phyloP scores from a whole-genome alignment of 2,329 filamentous ascomycete species.

The Neonectria sp. region DNA sequence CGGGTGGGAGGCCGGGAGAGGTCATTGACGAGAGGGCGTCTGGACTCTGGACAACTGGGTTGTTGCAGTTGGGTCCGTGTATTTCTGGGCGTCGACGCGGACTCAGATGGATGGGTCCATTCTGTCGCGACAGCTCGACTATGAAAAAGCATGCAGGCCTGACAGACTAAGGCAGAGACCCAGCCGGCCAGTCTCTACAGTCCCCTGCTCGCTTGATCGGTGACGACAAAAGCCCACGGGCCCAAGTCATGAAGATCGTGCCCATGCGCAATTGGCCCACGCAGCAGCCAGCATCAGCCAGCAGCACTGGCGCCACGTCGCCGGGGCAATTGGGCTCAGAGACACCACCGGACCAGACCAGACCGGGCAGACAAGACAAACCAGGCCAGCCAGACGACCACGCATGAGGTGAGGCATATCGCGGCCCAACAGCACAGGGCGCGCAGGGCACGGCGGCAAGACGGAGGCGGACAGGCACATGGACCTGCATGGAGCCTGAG shows the following conservation, averaged over 20 bases:
- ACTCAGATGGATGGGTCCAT: conserved; percentile 7
- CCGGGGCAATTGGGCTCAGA: conserved; percentile 49
- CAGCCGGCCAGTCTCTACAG: conserved; percentile 24
- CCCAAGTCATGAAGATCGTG: conserved; percentile 43
- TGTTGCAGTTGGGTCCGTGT: conserved; percentile 10
- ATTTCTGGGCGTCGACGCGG: conserved; percentile 17
- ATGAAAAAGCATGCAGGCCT: conserved; percentile 45
- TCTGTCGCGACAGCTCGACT: conserved; percentile 18
- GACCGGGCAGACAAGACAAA: not conserved
- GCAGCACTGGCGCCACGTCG: conserved; percentile 49
- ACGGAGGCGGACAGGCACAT: conserved; percentile 9
- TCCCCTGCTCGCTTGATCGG: conserved; percentile 42
- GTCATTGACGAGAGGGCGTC: conserved; percentile 47
- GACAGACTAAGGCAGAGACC: conserved; percentile 42
- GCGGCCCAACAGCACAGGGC: conserved; percentile 47
- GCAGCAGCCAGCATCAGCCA: conserved; percentile 27
- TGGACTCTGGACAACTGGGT: conserved; percentile 20
- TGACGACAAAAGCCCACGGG: conserved; percentile 41
- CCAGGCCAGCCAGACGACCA: conserved; percentile 20
- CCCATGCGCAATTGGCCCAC: conserved; percentile 50
- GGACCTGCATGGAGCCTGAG: conserved; percentile 23
- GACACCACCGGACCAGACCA: conserved; percentile 18
- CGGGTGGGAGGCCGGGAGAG: conserved; percentile 50
- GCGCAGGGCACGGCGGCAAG: not conserved
- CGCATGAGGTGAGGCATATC: conserved; percentile 43